A percentile compares a stretch with the other conserved stretches of the same genome.
Evolutionary conservation across 75 land plant species (phyloP).

Genomic region (Pseudotsuga menziesii): DNA sequence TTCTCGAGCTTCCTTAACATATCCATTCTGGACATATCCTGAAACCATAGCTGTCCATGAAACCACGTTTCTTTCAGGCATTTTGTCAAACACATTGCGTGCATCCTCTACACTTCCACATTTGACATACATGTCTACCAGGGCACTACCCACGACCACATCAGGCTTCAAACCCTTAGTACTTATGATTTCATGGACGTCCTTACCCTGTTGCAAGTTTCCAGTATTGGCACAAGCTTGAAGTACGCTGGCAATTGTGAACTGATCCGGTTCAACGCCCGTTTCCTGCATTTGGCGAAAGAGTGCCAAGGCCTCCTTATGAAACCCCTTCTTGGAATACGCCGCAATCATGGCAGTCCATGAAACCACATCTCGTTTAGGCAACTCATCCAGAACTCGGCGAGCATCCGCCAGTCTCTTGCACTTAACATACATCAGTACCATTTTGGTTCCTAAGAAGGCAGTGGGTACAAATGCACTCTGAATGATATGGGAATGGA

Average conservation of each 20-base stretch:
- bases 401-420: conserved; percentile 16
- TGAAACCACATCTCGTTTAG: conserved; percentile 37
- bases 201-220: conserved; percentile 8
- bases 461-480: conserved; percentile 5
- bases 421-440: conserved; percentile 22
- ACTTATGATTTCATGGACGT: not conserved
- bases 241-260: conserved; percentile 39
- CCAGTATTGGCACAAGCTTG: conserved; percentile 15
- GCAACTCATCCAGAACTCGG: not conserved
- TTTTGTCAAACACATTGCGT: conserved; percentile 12
- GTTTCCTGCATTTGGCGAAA: conserved; percentile 40
- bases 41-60: conserved; percentile 25
- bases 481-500: conserved; percentile 6
- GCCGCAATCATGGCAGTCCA: conserved; percentile 70
- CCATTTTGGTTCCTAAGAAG: conserved; percentile 14
- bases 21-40: conserved; percentile 15
- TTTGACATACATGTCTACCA: conserved; percentile 17
- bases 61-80: conserved; percentile 8
- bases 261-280: conserved; percentile 25
- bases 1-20: conserved; percentile 6
- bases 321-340: conserved; percentile 36
- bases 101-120: conserved; percentile 18
- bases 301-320: conserved; percentile 19
- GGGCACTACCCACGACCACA: conserved; percentile 7
- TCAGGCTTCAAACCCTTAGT: conserved; percentile 3